These are phyloP conservation scores for Trichomonascaceae sp. DNA, from an alignment of 1,139 yeast species.

Conservation along the genomic window DNA sequence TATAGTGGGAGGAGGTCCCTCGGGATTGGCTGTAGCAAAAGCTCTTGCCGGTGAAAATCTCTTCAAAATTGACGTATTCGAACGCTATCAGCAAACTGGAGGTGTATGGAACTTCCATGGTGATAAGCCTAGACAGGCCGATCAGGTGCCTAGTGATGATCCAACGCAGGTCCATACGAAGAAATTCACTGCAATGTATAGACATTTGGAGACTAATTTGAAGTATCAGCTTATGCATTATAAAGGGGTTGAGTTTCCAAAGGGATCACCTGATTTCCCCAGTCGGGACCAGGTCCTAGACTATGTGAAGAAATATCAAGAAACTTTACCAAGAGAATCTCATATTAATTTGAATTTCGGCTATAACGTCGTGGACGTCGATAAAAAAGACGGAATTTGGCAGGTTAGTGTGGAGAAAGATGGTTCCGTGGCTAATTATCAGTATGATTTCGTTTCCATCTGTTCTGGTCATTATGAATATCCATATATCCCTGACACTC, in stretches of 20 bases:
- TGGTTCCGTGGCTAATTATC: conserved; percentile 14
- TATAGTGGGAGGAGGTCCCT: conserved; percentile 59
- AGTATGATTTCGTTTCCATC: conserved; percentile 50
- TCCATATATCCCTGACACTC: conserved; percentile 50
- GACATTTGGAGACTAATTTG: conserved; percentile 55
- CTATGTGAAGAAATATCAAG: conserved; percentile 45
- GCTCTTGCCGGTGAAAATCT: conserved; percentile 44
- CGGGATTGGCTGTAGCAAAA: conserved; percentile 54
- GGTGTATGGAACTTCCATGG: conserved; percentile 43
- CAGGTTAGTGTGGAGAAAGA: conserved; percentile 8
- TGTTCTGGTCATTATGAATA: conserved; percentile 55
- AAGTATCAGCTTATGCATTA: conserved; percentile 55
- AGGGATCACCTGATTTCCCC: conserved; percentile 45
- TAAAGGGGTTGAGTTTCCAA: conserved; percentile 43
- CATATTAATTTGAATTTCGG: conserved; percentile 34
- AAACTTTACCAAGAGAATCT: conserved; percentile 30
- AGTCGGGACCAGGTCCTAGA: conserved; percentile 42
- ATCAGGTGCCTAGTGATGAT: conserved; percentile 15
- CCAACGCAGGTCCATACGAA: conserved; percentile 16
- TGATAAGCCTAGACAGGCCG: neutral
- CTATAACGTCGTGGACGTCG: conserved; percentile 36
- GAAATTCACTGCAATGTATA: conserved; percentile 39
- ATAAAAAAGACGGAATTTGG: conserved; percentile 38
- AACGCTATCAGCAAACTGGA: conserved; percentile 44
- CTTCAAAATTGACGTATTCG: conserved; percentile 47